Percentiles rank a stretch among this genome's conserved stretches.
Evolutionary conservation across 495 filamentous ascomycete genomes (phyloP).

Genomic region (Extremus antarcticus): DNA sequence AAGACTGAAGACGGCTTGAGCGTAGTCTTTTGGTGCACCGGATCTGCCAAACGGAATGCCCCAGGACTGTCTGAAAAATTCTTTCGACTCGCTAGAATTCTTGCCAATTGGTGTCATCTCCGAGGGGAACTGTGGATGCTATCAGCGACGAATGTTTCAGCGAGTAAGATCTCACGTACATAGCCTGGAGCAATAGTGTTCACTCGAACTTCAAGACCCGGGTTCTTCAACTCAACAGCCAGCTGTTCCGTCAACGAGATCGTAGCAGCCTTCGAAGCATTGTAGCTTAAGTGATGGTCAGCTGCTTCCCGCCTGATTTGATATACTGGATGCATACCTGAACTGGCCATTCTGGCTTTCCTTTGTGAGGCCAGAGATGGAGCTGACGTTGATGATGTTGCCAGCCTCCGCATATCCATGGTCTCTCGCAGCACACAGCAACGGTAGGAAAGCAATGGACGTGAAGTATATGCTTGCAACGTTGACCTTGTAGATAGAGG

Average conservation of each 20-base stretch:
- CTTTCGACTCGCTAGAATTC: constrained; percentile 45
- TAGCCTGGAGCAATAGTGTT: constrained; percentile 39
- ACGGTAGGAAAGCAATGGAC: constrained; percentile 33
- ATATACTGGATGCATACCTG: constrained; percentile 6
- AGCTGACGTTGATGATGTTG: constrained; percentile 33
- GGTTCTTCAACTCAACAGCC: constrained; percentile 36
- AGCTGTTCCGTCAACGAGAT: constrained; percentile 35
- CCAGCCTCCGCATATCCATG: constrained; percentile 10
- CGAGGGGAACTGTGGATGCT: constrained; percentile 50
- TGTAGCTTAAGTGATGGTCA: constrained; percentile 30
- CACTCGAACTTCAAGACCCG: constrained; percentile 19
- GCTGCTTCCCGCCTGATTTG: not conserved
- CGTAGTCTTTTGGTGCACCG: constrained; percentile 11
- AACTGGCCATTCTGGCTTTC: constrained; percentile 31
- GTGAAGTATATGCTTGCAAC: constrained; percentile 35
- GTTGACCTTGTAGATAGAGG: constrained; percentile 31
- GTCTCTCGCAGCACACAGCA: constrained; percentile 21
- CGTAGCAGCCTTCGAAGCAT: constrained; percentile 32
- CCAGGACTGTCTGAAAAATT: constrained; percentile 16
- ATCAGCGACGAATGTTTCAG: constrained; percentile 40
- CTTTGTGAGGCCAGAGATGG: constrained; percentile 33
- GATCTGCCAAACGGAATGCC: constrained; percentile 16
- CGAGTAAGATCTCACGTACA: not conserved
- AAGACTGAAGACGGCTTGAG: constrained; percentile 15
- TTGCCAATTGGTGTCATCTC: constrained; percentile 53